phyloP scores from a whole-genome alignment of 1,284 basidiomycete genomes.

The Xerocomus cyaneibrunnescens region DNA sequence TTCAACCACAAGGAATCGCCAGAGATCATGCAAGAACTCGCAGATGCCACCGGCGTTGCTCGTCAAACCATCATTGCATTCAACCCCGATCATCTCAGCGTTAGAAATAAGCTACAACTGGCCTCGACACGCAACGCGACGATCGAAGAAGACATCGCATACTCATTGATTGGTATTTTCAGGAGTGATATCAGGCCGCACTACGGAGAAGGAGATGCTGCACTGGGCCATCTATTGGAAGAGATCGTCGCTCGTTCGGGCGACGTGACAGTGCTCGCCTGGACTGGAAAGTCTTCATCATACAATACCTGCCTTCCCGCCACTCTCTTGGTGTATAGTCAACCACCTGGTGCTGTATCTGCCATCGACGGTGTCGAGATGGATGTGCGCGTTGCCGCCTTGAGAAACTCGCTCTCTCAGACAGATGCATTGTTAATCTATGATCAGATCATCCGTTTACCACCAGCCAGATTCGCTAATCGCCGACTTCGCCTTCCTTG shows the following conservation, averaged over 20 bases:
- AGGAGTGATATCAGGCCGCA: slow-evolving; percentile 16
- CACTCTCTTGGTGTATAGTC: slow-evolving; percentile 8
- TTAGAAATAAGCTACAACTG: too few species aligned
- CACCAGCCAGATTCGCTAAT: background rate
- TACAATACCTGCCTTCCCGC: background rate
- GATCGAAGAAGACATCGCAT: slow-evolving; percentile 9
- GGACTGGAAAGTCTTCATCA: slow-evolving; percentile 14
- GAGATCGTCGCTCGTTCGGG: slow-evolving; percentile 10
- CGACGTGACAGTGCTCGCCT: slow-evolving; percentile 17
- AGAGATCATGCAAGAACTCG: slow-evolving; percentile 15
- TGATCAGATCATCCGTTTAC: background rate
- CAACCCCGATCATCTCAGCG: too few species aligned
- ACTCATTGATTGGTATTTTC: slow-evolving; percentile 11
- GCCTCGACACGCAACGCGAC: slow-evolving; percentile 1
- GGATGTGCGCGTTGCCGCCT: background rate
- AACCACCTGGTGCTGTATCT: background rate
- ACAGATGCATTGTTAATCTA: background rate
- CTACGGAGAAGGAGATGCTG: slow-evolving; percentile 15
- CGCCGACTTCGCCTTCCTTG: too few species aligned
- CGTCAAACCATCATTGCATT: too few species aligned
- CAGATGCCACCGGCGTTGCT: background rate
- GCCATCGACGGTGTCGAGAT: background rate
- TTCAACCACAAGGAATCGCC: too few species aligned
- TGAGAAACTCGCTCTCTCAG: background rate
- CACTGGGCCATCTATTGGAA: slow-evolving; percentile 19